Conservation (phyloP, 2,329 filamentous ascomycete genomes). For the Keithomyces neogunnii region DNA sequence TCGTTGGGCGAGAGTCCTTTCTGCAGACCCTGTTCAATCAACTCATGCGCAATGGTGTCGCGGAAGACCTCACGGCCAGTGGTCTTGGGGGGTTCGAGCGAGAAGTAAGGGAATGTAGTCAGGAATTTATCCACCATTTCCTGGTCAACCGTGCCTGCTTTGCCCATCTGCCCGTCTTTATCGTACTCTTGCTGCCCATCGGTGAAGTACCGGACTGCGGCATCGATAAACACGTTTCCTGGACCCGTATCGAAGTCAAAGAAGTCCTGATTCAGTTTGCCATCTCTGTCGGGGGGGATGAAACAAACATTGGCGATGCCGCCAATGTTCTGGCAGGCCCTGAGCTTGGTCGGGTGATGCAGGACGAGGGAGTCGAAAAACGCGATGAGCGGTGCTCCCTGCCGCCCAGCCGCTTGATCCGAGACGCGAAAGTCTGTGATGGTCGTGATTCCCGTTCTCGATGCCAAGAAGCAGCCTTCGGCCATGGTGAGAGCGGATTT, state of each 20-base stretch:
- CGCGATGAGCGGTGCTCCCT: constrained; percentile 39
- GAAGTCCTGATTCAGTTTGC: constrained; percentile 23
- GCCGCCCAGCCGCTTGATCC: constrained; percentile 39
- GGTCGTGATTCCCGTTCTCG: constrained; percentile 48
- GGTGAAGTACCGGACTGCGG: constrained; percentile 45
- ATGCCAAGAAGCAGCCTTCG: constrained; percentile 46
- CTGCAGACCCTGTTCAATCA: constrained; percentile 38
- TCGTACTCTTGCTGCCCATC: constrained; percentile 43
- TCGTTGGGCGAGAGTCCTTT: constrained; percentile 39
- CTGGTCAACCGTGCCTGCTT: constrained; percentile 39
- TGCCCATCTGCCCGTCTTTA: constrained; percentile 37
- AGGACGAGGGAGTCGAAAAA: constrained; percentile 43
- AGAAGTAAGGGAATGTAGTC: constrained; percentile 37
- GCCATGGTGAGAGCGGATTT: constrained; percentile 46
- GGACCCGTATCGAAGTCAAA: constrained; percentile 43
- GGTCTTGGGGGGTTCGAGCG: constrained; percentile 42
- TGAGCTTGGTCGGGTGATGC: constrained; percentile 43
- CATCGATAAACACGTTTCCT: constrained; percentile 38
- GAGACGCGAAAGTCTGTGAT: constrained; percentile 43
- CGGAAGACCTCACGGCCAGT: constrained; percentile 53
- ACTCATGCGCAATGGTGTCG: constrained; percentile 42
- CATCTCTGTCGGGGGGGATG: constrained; percentile 28
- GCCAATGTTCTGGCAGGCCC: constrained; percentile 53
- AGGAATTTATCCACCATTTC: constrained; percentile 44
- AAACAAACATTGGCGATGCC: constrained; percentile 55